phyloP scores from a whole-genome alignment of 1,284 basidiomycete species.

The Austroboletus niveus region DNA sequence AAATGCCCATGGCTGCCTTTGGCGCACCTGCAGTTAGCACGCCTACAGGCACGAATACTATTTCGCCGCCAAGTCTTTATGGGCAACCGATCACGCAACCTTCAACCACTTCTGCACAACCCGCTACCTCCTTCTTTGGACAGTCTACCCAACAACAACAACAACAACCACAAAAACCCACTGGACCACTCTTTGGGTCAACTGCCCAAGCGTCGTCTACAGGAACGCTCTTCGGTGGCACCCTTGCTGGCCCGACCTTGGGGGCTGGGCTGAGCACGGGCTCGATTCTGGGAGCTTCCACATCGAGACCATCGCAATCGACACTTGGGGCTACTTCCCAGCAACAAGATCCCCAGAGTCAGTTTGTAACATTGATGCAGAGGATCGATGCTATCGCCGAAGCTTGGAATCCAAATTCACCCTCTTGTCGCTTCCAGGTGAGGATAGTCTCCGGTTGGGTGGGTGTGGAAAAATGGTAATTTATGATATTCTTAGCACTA shows the following conservation, averaged over 20 bases:
- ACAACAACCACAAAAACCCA: conserved; percentile 15
- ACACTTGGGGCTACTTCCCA: conserved; percentile 37
- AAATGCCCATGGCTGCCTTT: conserved; percentile 18
- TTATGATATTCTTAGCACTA: conserved; percentile 52
- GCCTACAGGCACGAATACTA: conserved; percentile 17
- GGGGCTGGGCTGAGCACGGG: conserved; percentile 22
- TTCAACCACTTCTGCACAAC: conserved; percentile 13
- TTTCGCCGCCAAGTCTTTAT: conserved; percentile 30
- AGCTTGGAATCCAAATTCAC: conserved; percentile 71
- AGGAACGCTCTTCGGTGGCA: conserved; percentile 33
- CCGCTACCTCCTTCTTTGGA: conserved; percentile 30
- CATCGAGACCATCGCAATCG: conserved; percentile 23
- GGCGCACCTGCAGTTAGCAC: conserved; percentile 9
- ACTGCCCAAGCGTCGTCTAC: conserved; percentile 26
- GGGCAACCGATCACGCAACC: conserved; percentile 27
- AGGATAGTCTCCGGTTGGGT: conserved; percentile 22
- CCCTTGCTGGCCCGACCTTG: conserved; percentile 32
- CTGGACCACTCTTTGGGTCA: conserved; percentile 35
- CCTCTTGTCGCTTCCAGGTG: conserved; percentile 82
- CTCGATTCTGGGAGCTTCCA: conserved; percentile 21
- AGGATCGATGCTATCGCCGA: conserved; percentile 66
- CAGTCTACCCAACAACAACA: conserved; percentile 29
- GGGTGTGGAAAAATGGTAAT: neutral
- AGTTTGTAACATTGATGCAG: conserved; percentile 56
- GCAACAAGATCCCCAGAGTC: conserved; percentile 56